phyloP scores from a whole-genome alignment of 495 filamentous ascomycete species.

The Achaetomiella virescens region DNA sequence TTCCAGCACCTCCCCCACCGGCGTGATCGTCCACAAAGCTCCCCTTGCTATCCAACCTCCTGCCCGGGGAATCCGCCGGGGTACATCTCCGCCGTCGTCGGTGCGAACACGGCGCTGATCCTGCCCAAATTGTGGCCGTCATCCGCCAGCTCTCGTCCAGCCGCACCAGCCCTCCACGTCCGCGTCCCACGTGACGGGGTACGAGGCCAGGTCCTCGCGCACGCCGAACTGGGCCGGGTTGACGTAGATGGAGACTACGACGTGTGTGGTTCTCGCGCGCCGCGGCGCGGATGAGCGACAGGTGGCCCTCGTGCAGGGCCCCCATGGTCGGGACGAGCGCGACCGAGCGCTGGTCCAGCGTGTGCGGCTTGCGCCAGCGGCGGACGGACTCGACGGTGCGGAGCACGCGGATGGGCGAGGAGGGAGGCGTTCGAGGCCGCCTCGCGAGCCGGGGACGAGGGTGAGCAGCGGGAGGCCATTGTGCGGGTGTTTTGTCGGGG shows the following conservation, averaged over 20 bases:
- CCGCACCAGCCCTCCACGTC: constrained; percentile 61
- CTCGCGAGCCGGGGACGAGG: neutral
- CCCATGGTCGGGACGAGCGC: constrained; percentile 96
- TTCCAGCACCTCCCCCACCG: constrained; percentile 72
- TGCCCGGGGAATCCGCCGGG: constrained; percentile 78
- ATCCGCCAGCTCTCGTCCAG: constrained; percentile 67
- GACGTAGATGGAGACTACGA: constrained; percentile 87
- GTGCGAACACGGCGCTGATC: constrained; percentile 78
- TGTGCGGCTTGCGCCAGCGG: constrained; percentile 59
- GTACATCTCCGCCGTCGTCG: constrained; percentile 79
- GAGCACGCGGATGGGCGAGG: constrained; percentile 63
- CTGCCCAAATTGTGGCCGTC: constrained; percentile 52
- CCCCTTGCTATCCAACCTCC: constrained; percentile 64
- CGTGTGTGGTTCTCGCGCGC: constrained; percentile 74
- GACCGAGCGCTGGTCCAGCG: constrained; percentile 63
- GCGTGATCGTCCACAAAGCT: constrained; percentile 93
- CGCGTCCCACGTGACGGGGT: constrained; percentile 82
- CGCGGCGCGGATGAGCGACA: constrained; percentile 79
- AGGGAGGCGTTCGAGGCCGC: constrained; percentile 37
- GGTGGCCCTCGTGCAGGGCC: constrained; percentile 84
- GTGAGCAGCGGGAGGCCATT: constrained; percentile 25
- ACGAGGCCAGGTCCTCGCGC: constrained; percentile 77
- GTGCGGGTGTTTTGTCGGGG: constrained; percentile 20
- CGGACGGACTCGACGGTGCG: constrained; percentile 67
- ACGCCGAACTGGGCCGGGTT: constrained; percentile 96